These are phyloP conservation scores for Fagopyrum tataricum DNA, from an alignment of 148 eudicot species.

Conservation along the genomic window DNA sequence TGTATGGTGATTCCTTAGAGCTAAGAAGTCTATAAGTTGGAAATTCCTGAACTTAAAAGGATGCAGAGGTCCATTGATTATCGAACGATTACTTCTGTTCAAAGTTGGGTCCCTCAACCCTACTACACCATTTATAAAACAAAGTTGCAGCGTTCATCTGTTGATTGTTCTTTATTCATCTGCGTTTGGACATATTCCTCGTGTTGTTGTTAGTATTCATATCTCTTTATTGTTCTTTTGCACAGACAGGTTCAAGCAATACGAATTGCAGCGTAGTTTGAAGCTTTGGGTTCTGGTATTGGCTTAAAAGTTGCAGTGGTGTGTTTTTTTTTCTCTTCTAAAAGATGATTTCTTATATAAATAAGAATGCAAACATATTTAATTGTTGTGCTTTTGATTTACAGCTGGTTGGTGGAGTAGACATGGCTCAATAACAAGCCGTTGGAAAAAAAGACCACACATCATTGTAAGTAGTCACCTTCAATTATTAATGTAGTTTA, in stretches of 20 bases:
- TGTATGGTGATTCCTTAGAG: too few species aligned
- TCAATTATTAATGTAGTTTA: too few species aligned
- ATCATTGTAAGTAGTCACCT: slow-evolving; percentile 41
- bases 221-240: neutral
- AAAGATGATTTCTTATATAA: neutral
- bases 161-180: too few species aligned
- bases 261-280: slow-evolving; percentile 88
- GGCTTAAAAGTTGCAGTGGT: slow-evolving; percentile 75
- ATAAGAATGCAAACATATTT: neutral
- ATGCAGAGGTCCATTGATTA: too few species aligned
- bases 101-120: too few species aligned
- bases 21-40: too few species aligned
- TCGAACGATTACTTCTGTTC: too few species aligned
- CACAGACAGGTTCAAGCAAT: slow-evolving; percentile 27
- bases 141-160: too few species aligned
- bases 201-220: slow-evolving; percentile 50
- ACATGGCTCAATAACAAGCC: slow-evolving; percentile 40
- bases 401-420: slow-evolving; percentile 73
- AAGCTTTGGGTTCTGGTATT: slow-evolving; percentile 94
- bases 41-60: too few species aligned
- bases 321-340: neutral
- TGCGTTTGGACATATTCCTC: slow-evolving; percentile 76
- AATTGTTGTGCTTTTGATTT: neutral
- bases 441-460: slow-evolving; percentile 55
- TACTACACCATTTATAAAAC: too few species aligned